These are phyloP conservation scores for Furcasterigmium furcatum DNA, from an alignment of 2,329 filamentous ascomycete species.

Conservation along the genomic window DNA sequence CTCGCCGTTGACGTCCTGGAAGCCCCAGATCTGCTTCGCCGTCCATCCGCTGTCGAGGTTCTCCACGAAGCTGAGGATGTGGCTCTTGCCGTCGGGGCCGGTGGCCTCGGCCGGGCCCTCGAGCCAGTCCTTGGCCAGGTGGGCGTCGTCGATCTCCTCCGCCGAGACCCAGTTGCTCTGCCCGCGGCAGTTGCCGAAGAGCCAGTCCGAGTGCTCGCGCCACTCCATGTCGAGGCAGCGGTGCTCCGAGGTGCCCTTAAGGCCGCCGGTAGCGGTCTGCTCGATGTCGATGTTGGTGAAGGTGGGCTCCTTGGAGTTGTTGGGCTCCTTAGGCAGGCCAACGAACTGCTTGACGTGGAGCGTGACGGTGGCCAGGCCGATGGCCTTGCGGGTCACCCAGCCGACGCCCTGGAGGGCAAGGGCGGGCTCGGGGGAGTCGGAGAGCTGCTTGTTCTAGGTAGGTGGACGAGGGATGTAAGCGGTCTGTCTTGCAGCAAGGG, in stretches of 20 bases:
- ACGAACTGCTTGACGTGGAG: slow-evolving; percentile 57
- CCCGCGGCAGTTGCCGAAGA: slow-evolving; percentile 72
- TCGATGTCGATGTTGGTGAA: slow-evolving; percentile 65
- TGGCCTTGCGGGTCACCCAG: slow-evolving; percentile 70
- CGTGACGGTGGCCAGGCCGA: slow-evolving; percentile 66
- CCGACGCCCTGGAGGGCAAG: slow-evolving; percentile 70
- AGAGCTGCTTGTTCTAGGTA: slow-evolving; percentile 69
- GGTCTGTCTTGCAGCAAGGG: neutral
- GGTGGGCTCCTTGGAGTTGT: slow-evolving; percentile 33
- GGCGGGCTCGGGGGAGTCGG: slow-evolving; percentile 64
- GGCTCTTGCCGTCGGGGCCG: slow-evolving; percentile 55
- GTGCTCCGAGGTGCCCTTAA: slow-evolving; percentile 60
- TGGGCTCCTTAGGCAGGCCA: slow-evolving; percentile 37
- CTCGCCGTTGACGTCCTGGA: slow-evolving; percentile 50
- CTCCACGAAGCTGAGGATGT: slow-evolving; percentile 62
- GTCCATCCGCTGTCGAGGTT: slow-evolving; percentile 51
- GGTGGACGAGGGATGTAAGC: neutral
- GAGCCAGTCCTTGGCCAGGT: slow-evolving; percentile 56
- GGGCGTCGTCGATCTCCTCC: slow-evolving; percentile 51
- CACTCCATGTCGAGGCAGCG: slow-evolving; percentile 47
- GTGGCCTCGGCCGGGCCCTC: slow-evolving; percentile 48
- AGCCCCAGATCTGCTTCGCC: slow-evolving; percentile 59
- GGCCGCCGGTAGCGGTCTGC: slow-evolving; percentile 67
- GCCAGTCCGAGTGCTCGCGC: slow-evolving; percentile 70
- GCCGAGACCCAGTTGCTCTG: slow-evolving; percentile 47